These are phyloP conservation scores for Mycena vitilis DNA, from an alignment of 768 basidiomycete genomes.

Conservation along the genomic window DNA sequence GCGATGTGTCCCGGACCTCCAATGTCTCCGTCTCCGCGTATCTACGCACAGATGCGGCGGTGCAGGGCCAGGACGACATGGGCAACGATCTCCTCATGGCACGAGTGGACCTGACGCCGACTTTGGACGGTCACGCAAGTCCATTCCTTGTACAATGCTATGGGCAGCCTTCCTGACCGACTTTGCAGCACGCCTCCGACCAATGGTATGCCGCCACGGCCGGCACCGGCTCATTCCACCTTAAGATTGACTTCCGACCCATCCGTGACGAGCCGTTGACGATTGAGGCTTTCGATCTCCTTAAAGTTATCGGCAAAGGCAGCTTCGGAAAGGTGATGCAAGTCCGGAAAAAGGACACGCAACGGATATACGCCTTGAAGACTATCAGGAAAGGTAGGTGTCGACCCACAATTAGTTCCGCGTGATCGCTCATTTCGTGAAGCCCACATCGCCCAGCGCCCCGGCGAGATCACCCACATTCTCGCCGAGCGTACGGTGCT, in stretches of 20 bases:
- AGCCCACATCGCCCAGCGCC: slow-evolving; percentile 95
- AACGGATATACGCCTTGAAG: slow-evolving; percentile 97
- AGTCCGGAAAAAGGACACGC: slow-evolving; percentile 98
- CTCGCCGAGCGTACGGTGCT: slow-evolving; percentile 97
- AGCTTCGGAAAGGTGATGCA: slow-evolving; percentile 99
- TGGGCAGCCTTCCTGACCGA: slow-evolving; percentile 14
- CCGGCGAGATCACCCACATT: slow-evolving; percentile 98
- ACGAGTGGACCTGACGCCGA: slow-evolving; percentile 90
- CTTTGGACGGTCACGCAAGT: slow-evolving; percentile 81
- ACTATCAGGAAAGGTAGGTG: slow-evolving; percentile 83
- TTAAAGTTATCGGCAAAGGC: slow-evolving; percentile 98
- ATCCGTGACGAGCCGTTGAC: slow-evolving; percentile 85
- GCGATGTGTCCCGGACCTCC: slow-evolving; percentile 95
- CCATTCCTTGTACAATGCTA: background rate
- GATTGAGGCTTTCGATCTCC: slow-evolving; percentile 96
- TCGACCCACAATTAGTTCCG: background rate
- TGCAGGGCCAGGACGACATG: slow-evolving; percentile 90
- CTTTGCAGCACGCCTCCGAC: slow-evolving; percentile 79
- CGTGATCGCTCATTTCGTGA: background rate
- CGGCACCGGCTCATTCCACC: slow-evolving; percentile 92
- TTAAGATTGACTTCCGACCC: slow-evolving; percentile 95
- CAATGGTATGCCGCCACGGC: slow-evolving; percentile 90
- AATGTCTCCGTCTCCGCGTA: slow-evolving; percentile 94
- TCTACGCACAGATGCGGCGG: slow-evolving; percentile 81
- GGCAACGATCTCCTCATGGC: slow-evolving; percentile 96